These are phyloP conservation scores for Puccinia triticina DNA, from an alignment of 1,284 basidiomycete species.

Conservation along the genomic window DNA sequence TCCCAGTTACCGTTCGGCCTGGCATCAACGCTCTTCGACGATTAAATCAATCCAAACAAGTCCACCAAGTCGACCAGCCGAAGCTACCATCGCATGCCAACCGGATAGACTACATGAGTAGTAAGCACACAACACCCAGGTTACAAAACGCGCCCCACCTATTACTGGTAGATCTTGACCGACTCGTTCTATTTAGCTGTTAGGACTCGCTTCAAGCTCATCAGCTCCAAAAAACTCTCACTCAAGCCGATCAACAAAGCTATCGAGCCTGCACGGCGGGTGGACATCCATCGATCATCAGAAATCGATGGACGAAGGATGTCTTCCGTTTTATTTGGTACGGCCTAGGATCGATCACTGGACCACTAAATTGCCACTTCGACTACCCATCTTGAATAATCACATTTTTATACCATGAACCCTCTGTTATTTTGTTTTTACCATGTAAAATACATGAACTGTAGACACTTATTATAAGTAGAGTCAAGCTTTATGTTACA, in stretches of 20 bases:
- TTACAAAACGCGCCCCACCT: not conserved
- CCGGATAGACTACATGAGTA: slow-evolving; percentile 36
- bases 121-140: not conserved
- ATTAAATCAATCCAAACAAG: slow-evolving; percentile 25
- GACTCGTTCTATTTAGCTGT: not conserved
- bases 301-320: slow-evolving; percentile 16
- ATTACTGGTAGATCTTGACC: not conserved
- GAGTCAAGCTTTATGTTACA: not conserved
- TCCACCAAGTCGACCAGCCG: slow-evolving; percentile 24
- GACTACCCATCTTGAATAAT: not conserved
- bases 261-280: slow-evolving; percentile 6
- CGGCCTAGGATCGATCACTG: not conserved
- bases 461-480: not conserved
- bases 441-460: not conserved
- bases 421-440: not conserved
- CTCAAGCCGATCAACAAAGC: slow-evolving; percentile 23
- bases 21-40: slow-evolving; percentile 21
- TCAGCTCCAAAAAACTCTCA: slow-evolving; percentile 19
- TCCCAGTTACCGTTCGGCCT: slow-evolving; percentile 16
- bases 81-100: slow-evolving; percentile 12
- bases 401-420: not conserved
- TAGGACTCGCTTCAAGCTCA: slow-evolving; percentile 20
- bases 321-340: slow-evolving; percentile 19
- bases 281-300: slow-evolving; percentile 16
- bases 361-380: not conserved